These are phyloP conservation scores for Pistacia atlantica DNA, from an alignment of 345 rosid genomes.

Conservation along the genomic window DNA sequence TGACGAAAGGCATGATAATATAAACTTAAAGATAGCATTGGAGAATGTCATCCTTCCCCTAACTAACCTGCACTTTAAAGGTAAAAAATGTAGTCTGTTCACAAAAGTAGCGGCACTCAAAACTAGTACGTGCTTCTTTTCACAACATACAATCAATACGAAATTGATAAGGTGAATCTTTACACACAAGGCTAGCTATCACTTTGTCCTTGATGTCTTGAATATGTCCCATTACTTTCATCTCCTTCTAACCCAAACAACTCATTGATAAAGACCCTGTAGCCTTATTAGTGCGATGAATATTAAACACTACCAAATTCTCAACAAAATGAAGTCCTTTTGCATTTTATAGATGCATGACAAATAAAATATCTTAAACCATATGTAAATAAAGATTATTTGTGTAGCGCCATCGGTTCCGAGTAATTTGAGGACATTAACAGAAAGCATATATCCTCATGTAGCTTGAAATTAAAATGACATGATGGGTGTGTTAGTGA, in stretches of 20 bases:
- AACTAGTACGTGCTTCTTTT: neutral
- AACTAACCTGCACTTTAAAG: neutral
- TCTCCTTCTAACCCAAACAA: conserved; percentile 10
- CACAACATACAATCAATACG: neutral
- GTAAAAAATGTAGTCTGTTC: neutral
- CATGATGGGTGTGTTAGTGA: conserved; percentile 31
- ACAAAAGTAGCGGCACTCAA: neutral
- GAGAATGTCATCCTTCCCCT: conserved; percentile 8
- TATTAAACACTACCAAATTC: too few species aligned
- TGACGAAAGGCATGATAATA: conserved; percentile 7
- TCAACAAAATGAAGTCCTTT: too few species aligned
- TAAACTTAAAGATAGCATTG: neutral
- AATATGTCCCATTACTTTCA: neutral
- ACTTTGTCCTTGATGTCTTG: neutral
- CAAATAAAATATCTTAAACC: neutral
- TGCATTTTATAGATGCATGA: conserved; percentile 4
- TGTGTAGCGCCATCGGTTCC: too few species aligned
- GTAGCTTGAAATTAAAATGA: conserved; percentile 17
- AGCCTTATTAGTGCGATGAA: too few species aligned
- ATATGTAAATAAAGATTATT: too few species aligned
- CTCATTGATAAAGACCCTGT: conserved; percentile 16
- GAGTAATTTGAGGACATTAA: neutral
- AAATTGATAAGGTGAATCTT: neutral
- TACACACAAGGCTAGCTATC: neutral
- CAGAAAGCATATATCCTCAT: conserved; percentile 8